Evolutionary conservation across 768 basidiomycete genomes (phyloP).

Genomic region (Serpula lacrymans): DNA sequence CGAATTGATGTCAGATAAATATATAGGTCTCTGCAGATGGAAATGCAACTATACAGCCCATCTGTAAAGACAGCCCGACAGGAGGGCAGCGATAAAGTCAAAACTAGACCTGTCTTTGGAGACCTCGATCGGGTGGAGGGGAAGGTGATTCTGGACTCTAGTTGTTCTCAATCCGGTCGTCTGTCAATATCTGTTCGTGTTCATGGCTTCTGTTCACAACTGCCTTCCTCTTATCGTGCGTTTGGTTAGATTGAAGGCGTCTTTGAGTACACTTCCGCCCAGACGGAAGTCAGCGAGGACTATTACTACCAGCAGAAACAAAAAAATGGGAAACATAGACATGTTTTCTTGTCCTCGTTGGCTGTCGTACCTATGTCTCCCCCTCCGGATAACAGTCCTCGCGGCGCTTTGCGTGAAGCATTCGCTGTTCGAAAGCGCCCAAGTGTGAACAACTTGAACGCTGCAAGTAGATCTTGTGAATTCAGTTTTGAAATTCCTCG

Average conservation of each 20-base stretch:
- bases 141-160: slow-evolving; percentile 53
- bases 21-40: slow-evolving; percentile 49
- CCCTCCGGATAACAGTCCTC: slow-evolving; percentile 13
- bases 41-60: slow-evolving; percentile 60
- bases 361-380: slow-evolving; percentile 38
- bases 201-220: background rate
- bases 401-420: slow-evolving; percentile 23
- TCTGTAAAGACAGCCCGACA: slow-evolving; percentile 48
- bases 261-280: slow-evolving; percentile 43
- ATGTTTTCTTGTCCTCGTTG: slow-evolving; percentile 50
- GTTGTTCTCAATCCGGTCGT: slow-evolving; percentile 49
- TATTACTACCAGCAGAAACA: slow-evolving; percentile 18
- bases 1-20: background rate
- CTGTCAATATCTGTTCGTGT: slow-evolving; percentile 51
- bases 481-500: slow-evolving; percentile 59
- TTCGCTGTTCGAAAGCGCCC: slow-evolving; percentile 45
- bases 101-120: slow-evolving; percentile 50
- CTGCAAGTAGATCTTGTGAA: slow-evolving; percentile 29
- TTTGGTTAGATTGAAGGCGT: slow-evolving; percentile 63
- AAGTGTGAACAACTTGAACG: slow-evolving; percentile 38
- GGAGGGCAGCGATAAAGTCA: slow-evolving; percentile 19
- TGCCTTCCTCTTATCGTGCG: slow-evolving; percentile 5
- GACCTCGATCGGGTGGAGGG: slow-evolving; percentile 60
- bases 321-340: slow-evolving; percentile 28
- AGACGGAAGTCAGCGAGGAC: slow-evolving; percentile 12